Percentiles rank a stretch among this genome's conserved stretches.
Evolutionary conservation across 169 alveolate genomes (phyloP).

Genomic region (Plasmodium coatneyi): DNA sequence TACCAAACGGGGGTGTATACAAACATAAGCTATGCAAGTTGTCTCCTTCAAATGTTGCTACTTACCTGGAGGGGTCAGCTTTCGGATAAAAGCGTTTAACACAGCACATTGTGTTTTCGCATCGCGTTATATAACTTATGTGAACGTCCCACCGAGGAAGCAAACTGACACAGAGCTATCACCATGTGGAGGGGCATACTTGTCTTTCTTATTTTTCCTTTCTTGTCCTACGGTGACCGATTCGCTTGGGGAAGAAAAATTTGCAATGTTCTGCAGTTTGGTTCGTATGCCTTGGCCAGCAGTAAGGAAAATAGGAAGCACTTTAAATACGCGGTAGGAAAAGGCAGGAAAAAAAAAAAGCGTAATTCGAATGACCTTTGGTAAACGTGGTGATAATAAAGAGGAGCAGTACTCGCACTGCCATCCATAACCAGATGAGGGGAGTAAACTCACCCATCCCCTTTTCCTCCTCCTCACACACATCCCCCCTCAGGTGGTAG

Average conservation of each 20-base stretch:
- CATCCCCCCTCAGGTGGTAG: constrained; percentile 20
- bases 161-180: neutral
- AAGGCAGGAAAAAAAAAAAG: neutral
- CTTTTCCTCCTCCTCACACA: neutral
- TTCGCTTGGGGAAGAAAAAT: constrained; percentile 8
- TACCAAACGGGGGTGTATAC: neutral
- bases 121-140: neutral
- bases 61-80: neutral
- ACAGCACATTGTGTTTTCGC: neutral
- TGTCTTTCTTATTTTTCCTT: neutral
- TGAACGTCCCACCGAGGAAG: neutral
- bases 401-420: neutral
- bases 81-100: neutral
- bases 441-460: neutral
- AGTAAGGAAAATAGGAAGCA: neutral
- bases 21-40: neutral
- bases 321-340: constrained; percentile 32
- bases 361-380: neutral
- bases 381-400: neutral
- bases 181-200: constrained; percentile 13
- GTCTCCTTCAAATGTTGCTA: neutral
- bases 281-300: constrained; percentile 7
- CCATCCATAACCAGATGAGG: neutral
- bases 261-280: constrained; percentile 52
- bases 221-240: neutral